Evolutionary conservation across 2,329 filamentous ascomycete genomes (phyloP), one percentile per base, ranked within the genome.

Genomic region (Clarireedia monteithiana): DNA sequence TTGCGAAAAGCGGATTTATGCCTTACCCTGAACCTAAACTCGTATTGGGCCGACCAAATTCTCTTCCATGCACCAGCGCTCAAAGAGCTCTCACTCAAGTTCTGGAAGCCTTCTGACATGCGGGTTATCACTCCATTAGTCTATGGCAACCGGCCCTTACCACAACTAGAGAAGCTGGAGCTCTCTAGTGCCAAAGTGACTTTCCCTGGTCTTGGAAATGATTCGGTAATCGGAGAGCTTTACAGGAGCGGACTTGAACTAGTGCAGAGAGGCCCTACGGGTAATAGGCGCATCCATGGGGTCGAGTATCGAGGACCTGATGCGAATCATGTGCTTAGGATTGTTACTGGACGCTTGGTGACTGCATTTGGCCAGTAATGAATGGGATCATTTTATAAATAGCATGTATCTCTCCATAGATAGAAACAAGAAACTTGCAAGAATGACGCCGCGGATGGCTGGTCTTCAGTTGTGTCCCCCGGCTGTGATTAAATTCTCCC

Each of bases 21-120:
- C 40, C 39, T 56, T 27, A 47, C 24, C 24, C 15, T 40, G 30
- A 48, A 34, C 40, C 48, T 48, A 36, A 44, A 51, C 53, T 51
- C 53, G 27, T 51, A 56, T 49, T 56, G 53, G 53, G 48, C 53
- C 40, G 20, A 56, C 46, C 48, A 48, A 48, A 56, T 51, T 30
- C 30, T 56, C 40, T 42, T 48, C 47, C 48, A 56, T 56, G 48
- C 44, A 51, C 53, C 40, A 47, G 53, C 53, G 40, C 53, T 56
- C 39, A 56, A 51, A 56, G 48, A 56, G 48, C 53, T 51, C 48
- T 51, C 48, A 48, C 53, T 56, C 53, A 50, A 47, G 17, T 55
- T 55, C 53, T 55, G 27, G 47, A 9, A 17, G 44, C 24, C 24
- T 26, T 6, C 5, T 47, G 5, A 47, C 20, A 30, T 47, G 44